Base-by-base conservation (phyloP, 1,284 basidiomycete genomes). In the Ganoderma meredithae region DNA sequence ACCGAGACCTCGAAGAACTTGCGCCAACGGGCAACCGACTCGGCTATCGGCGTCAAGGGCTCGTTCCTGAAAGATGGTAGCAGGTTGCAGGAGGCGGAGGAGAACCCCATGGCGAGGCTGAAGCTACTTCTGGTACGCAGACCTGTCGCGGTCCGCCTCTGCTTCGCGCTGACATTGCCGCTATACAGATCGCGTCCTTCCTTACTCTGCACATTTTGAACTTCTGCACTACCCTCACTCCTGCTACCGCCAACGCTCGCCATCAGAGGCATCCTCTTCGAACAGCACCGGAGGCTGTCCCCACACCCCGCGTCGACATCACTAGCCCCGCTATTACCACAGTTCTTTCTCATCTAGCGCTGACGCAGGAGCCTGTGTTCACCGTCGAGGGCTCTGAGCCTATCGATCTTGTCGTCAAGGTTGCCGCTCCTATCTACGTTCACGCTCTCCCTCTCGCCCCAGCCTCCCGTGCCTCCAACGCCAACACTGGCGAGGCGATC, bases 141-240 rank as follows among this genome's bases (percentile, higher is more conserved):
- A 8, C 33, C 9, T 13, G 1, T 22, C 1, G 12, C 0, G 25
- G 12, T 60, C 40, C 53, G 58, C 55, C 56, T 65, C 44, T 69
- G 66, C 68, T 64, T 64, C 62, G 36, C 55, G 56, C 40, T 59
- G 58, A 69, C 52, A 31, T 52, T 44, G 40, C 58, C 31, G 41
- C 64, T 31, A 22, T 47, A 13, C 33, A 88, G 89, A 94, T 97
- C 72, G 90, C 91, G 36, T 90, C 95, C 2, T 98, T 98, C 86
- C 85, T 97, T 71, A 91, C 90, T 0, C 82, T 98, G 1, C 96
- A 98, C 77, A 88, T 96, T 66, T 88, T 98, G 74, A 99, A 99
- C 83, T 88, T 99, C 67, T 93, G 93, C 80, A 95, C 97, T 0
- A 97, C 97, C 0, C 88, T 99, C 62, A 94, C 96, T 0, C 90